Evolutionary conservation across 257 asterid genomes (phyloP).

Genomic region (Thymus mandschuricus): DNA sequence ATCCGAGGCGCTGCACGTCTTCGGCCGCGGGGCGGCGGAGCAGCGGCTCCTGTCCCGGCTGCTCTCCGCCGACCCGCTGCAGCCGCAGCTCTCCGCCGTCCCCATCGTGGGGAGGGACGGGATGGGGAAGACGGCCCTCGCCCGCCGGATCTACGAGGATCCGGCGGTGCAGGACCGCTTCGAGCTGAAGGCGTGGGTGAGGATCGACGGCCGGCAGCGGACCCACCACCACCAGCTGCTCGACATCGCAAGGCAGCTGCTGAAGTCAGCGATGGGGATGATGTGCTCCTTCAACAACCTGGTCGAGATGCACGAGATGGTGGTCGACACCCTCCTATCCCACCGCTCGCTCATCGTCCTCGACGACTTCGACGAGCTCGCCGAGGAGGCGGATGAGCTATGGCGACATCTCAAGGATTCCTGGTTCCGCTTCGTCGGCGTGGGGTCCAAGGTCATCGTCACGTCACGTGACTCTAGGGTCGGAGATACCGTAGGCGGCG

Average conservation of each 20-base stretch:
- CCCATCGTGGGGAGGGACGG: too few relatives aligned
- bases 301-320: slow-evolving; percentile 1
- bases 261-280: slow-evolving; percentile 19
- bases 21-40: slow-evolving; percentile 12
- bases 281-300: slow-evolving; percentile 5
- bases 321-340: slow-evolving; percentile 3
- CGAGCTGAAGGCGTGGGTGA: slow-evolving; percentile 23
- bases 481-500: too few relatives aligned
- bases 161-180: slow-evolving; percentile 11
- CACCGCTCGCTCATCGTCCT: slow-evolving; percentile 13
- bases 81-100: too few relatives aligned
- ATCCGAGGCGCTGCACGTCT: background rate
- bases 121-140: slow-evolving; percentile 11
- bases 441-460: too few relatives aligned
- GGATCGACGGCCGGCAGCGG: background rate
- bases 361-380: slow-evolving; percentile 6
- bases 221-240: background rate
- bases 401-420: slow-evolving; percentile 10
- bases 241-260: background rate
- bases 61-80: background rate
- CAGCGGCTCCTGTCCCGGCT: background rate
- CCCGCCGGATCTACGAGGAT: slow-evolving; percentile 4
- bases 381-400: background rate
- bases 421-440: too few relatives aligned
- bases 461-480: too few relatives aligned